Evolutionary conservation across 169 alveolate genomes (phyloP).

Genomic region (Toxoplasma gondii): DNA sequence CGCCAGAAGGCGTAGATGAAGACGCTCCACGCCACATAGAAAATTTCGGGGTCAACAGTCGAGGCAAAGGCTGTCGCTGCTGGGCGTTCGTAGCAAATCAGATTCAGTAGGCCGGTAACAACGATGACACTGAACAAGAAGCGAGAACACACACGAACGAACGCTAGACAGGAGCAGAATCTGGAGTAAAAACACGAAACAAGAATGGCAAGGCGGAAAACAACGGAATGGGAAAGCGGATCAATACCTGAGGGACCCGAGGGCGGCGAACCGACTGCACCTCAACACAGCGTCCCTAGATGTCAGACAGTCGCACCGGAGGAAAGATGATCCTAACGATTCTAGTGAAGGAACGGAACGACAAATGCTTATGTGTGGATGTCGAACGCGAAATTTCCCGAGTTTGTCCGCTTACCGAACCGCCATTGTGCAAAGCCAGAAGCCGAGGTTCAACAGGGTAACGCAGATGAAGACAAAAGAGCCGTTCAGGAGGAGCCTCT

Average conservation of each 20-base stretch:
- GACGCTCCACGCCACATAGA: slow-evolving; percentile 64
- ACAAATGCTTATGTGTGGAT: neutral
- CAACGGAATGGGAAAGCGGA: neutral
- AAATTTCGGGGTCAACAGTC: slow-evolving; percentile 59
- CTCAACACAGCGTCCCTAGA: neutral
- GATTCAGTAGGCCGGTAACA: slow-evolving; percentile 36
- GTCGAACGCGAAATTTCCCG: too few species aligned
- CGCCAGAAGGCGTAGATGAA: slow-evolving; percentile 54
- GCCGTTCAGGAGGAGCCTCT: slow-evolving; percentile 51
- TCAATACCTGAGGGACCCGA: neutral
- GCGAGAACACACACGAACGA: neutral
- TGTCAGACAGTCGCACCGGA: neutral
- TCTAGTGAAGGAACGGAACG: neutral
- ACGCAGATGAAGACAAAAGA: slow-evolving; percentile 36
- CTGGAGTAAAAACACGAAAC: too few species aligned
- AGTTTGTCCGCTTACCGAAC: slow-evolving; percentile 18
- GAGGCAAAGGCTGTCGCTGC: slow-evolving; percentile 42
- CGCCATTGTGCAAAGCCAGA: slow-evolving; percentile 59
- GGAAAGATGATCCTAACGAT: neutral
- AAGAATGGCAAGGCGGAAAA: neutral
- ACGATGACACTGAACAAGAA: slow-evolving; percentile 25
- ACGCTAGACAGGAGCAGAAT: neutral
- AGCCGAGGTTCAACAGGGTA: slow-evolving; percentile 40
- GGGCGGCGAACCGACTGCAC: neutral
- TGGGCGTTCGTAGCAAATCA: slow-evolving; percentile 33